Evolutionary conservation across 140 eudicot species (phyloP), one percentile per base, ranked within the genome.

Genomic region (Oenanthe javanica): DNA sequence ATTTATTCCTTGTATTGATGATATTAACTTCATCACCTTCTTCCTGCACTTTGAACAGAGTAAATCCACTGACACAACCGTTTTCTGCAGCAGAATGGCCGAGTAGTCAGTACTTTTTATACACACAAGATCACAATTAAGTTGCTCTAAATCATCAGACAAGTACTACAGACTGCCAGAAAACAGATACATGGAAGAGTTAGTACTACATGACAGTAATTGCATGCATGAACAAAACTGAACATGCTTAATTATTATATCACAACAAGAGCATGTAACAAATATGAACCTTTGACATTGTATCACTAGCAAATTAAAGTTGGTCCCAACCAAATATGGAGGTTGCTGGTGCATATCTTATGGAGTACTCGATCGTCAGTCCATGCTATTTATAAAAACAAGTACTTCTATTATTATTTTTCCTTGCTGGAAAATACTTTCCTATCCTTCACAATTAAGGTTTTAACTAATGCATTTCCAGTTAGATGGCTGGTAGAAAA

Each of bases 61-160:
- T 77, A 88, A 84, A 86, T 90, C 88, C 87, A 88, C 89, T 80
- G 90, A 84, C 85, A 90, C 82, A 63, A 90, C 86, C 81, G 90
- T 88, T 88, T 88, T 90, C 96, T 88, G 92, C 86, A 80, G 76
- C 27, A 45, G 66, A 72, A 23, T 38, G 70, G 9, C 72, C 79
- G 70, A 66, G 19, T 13, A 54, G 42, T 75, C 81, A 79, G 79
- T 75, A 80, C 47, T 78, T 66, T 43, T 46, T 21, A 14, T 25
- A 38, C 25, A 48, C 80, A 76, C 7, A 61, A 79, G 63, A 13
- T 5, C 31, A 45, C 38, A 46, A 42, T 40, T 38, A 72, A 72
- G n/a, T 42, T 63, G 78, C 66, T 72, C 79, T 59, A 72, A 43
- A 42, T 77, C 15, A 76, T 67, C 63, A 46, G 59, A 23, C 45